Evolutionary conservation across 192 early-diverging fungal species (phyloP), one percentile per base, ranked within the genome.

Genomic region (Linnemannia elongata): DNA sequence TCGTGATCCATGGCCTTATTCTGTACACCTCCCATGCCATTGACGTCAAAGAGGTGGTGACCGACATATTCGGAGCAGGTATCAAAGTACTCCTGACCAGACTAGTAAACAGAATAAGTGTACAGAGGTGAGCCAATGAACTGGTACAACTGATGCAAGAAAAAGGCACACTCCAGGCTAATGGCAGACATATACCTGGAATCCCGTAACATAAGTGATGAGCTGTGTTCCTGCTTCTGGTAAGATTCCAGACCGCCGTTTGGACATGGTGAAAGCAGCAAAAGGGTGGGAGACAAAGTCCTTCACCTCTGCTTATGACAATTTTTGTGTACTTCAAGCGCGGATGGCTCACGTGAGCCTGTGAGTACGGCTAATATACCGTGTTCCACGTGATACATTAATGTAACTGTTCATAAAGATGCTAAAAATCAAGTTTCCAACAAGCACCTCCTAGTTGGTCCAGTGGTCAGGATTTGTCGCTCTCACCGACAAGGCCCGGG

Each of bases 401-500:
- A 44, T 0, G 7, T 0, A 44, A 13, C 12, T 1, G 42, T 44
- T 12, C 0, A 44, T 44, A 44, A 7, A 41, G 7, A 7, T 41
- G 7, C 52, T 9, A n/a, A 9, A 7, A 57, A 24, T 72, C 24
- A 24, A 8, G n/a, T 45, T 42, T 54, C 20, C 1, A n/a, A 17
- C 72, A 45, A 55, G 9, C 2, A 2, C 18, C 72, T 83, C 82
- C 82, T 83, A 83, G 82, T 83, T 83, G 82, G 82, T 83, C 82
- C 82, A 83, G 82, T 78, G 82, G 76, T 78, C 82, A 85, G 83
- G 83, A 85, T 85, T 85, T 85, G 83, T 85, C 83, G 83, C 83
- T 85, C 83, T 85, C 83, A 85, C 83, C 83, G 83, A 85, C 83
- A 85, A 85, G 83, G 83, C 83, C 83, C 83, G 83, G 83, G 83